Conservation (phyloP, 192 early-diverging fungal genomes). For the Coemansia umbellata region DNA sequence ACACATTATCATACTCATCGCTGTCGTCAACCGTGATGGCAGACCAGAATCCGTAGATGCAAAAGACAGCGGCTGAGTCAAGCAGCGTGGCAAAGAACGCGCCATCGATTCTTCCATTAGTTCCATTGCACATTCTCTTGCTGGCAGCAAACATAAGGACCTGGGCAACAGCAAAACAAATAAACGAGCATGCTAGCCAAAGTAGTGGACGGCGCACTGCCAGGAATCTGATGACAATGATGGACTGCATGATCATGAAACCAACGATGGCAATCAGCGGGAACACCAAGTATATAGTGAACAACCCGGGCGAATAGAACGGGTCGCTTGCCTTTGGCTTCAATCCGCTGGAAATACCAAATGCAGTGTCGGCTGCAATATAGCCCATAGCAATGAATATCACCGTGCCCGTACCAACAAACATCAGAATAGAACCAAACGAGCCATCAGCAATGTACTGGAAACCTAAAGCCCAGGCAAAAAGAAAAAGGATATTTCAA, state of each 20-base stretch:
- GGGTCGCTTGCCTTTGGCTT: conserved; percentile 39
- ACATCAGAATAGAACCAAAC: conserved; percentile 38
- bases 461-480: conserved; percentile 28
- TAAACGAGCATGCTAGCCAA: conserved; percentile 37
- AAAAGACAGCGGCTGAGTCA: conserved; percentile 40
- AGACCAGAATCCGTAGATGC: conserved; percentile 56
- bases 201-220: conserved; percentile 44
- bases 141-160: conserved; percentile 48
- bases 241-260: conserved; percentile 31
- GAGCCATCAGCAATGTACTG: conserved; percentile 51
- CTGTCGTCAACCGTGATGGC: conserved; percentile 54
- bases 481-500: not conserved
- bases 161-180: conserved; percentile 47
- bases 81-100: conserved; percentile 54
- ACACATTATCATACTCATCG: conserved; percentile 36
- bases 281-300: conserved; percentile 48
- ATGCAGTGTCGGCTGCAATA: conserved; percentile 48
- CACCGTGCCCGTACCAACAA: conserved; percentile 28
- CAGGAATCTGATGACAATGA: conserved; percentile 45
- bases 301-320: conserved; percentile 42
- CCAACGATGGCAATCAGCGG: conserved; percentile 43
- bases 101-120: conserved; percentile 46
- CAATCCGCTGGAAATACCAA: conserved; percentile 47
- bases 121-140: conserved; percentile 52
- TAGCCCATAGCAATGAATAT: conserved; percentile 47